phyloP scores from a whole-genome alignment of 169 alveolate genomes.

The Cryptosporidium felis region DNA sequence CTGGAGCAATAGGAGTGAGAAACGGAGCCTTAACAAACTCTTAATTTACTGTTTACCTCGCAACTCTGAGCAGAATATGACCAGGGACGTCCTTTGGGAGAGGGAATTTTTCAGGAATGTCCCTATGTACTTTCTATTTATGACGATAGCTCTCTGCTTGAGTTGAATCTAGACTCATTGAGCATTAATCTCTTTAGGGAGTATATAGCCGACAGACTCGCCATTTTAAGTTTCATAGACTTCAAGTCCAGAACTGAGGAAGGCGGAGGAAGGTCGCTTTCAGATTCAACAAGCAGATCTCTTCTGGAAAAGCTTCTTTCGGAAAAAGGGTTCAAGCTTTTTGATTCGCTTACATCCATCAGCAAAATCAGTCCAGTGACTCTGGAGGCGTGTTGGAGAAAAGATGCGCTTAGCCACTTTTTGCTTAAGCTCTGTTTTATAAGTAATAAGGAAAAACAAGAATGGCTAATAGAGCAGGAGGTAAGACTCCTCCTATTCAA shows the following conservation, averaged over 20 bases:
- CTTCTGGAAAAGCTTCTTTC: conserved; percentile 22
- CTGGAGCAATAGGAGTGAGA: too few relatives aligned
- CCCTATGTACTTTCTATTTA: conserved; percentile 49
- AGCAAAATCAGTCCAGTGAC: conserved; percentile 16
- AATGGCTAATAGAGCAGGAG: conserved; percentile 85
- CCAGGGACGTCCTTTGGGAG: background rate
- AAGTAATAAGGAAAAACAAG: conserved; percentile 81
- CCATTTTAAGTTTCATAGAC: conserved; percentile 42
- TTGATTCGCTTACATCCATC: conserved; percentile 8
- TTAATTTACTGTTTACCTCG: background rate
- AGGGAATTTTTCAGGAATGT: conserved; percentile 48
- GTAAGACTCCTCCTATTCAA: conserved; percentile 78
- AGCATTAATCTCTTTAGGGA: conserved; percentile 54
- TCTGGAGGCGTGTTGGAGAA: conserved; percentile 15
- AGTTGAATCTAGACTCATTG: conserved; percentile 32
- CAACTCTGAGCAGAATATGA: conserved; percentile 27
- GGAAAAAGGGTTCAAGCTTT: conserved; percentile 40
- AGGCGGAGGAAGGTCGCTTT: background rate
- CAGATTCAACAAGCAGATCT: conserved; percentile 36
- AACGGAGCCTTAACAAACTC: too few relatives aligned
- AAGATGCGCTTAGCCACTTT: conserved; percentile 58
- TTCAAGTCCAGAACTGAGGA: conserved; percentile 21
- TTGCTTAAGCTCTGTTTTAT: conserved; percentile 73
- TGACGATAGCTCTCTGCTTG: conserved; percentile 9
- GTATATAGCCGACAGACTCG: conserved; percentile 40